Percentiles rank a stretch among this genome's conserved stretches.
Conservation (phyloP, 2,329 filamentous ascomycete genomes). For the Chaetoscypha palmicola region DNA sequence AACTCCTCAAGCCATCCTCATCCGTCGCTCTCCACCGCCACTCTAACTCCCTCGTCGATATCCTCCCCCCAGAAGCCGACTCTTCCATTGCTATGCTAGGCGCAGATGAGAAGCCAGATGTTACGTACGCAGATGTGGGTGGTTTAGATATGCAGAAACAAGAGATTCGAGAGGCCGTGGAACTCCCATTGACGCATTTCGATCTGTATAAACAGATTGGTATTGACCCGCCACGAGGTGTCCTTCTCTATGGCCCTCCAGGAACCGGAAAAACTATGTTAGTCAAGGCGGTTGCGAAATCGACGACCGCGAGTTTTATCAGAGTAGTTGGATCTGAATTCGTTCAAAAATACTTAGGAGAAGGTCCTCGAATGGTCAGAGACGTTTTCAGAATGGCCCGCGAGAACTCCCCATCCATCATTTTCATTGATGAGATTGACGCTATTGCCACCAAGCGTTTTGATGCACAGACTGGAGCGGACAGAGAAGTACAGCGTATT, state of each 20-base stretch:
- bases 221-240: conserved; percentile 94
- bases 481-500: conserved; percentile 97
- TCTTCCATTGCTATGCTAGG: conserved; percentile 98
- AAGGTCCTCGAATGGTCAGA: conserved; percentile 96
- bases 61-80: conserved; percentile 96
- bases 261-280: conserved; percentile 97
- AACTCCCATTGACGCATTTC: conserved; percentile 93
- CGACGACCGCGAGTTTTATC: conserved; percentile 96
- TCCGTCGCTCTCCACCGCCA: conserved; percentile 96
- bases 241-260: conserved; percentile 90
- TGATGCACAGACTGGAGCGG: conserved; percentile 95
- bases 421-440: conserved; percentile 99
- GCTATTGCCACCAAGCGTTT: conserved; percentile 99
- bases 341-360: conserved; percentile 96
- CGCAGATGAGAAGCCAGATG: conserved; percentile 93
- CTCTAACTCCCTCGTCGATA: conserved; percentile 97
- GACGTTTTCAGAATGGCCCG: conserved; percentile 99
- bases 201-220: conserved; percentile 99
- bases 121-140: conserved; percentile 96
- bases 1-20: conserved; percentile 94
- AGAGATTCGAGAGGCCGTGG: conserved; percentile 95
- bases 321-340: conserved; percentile 97
- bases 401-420: conserved; percentile 96
- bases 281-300: conserved; percentile 97
- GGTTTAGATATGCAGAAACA: conserved; percentile 99